A percentile compares a stretch with the other conserved stretches of the same genome.
Conservation (phyloP, 768 basidiomycete species). For the Russula vinacea region DNA sequence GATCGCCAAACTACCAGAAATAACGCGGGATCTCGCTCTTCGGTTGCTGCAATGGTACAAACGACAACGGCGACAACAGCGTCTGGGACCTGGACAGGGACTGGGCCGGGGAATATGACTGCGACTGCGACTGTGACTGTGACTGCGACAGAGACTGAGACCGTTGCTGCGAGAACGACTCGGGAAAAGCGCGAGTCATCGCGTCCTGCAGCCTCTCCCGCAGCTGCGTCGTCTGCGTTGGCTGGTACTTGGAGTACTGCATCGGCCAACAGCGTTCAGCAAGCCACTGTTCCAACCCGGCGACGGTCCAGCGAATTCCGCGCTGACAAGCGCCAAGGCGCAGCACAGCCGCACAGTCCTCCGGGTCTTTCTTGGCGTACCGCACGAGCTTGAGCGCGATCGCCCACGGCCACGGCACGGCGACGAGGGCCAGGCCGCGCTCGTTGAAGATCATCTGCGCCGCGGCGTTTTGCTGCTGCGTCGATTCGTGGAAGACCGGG, state of each 20-base stretch:
- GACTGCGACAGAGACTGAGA: too few relatives aligned
- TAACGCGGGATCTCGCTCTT: neutral
- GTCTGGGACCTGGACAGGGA: neutral
- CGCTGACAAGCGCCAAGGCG: constrained; percentile 55
- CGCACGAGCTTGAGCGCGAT: constrained; percentile 71
- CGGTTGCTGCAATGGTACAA: neutral
- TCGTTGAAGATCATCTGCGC: constrained; percentile 57
- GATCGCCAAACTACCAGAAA: neutral
- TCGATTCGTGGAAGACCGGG: constrained; percentile 54
- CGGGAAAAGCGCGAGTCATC: constrained; percentile 6
- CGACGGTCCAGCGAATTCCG: constrained; percentile 52
- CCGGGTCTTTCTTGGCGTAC: constrained; percentile 59
- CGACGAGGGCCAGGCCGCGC: constrained; percentile 52
- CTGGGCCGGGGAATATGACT: neutral
- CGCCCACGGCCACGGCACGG: constrained; percentile 69
- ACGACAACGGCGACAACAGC: neutral
- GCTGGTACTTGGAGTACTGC: constrained; percentile 53
- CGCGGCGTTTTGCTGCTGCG: constrained; percentile 42
- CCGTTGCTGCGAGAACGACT: neutral
- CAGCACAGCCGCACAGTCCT: constrained; percentile 66
- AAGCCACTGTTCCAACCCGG: constrained; percentile 57
- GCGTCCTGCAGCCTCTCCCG: constrained; percentile 43
- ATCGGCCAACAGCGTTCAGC: constrained; percentile 58
- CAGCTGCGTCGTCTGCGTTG: constrained; percentile 45
- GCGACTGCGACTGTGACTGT: neutral